These are phyloP conservation scores for Ceratobasidium sp. DNA, from an alignment of 1,284 basidiomycete species.

Conservation along the genomic window DNA sequence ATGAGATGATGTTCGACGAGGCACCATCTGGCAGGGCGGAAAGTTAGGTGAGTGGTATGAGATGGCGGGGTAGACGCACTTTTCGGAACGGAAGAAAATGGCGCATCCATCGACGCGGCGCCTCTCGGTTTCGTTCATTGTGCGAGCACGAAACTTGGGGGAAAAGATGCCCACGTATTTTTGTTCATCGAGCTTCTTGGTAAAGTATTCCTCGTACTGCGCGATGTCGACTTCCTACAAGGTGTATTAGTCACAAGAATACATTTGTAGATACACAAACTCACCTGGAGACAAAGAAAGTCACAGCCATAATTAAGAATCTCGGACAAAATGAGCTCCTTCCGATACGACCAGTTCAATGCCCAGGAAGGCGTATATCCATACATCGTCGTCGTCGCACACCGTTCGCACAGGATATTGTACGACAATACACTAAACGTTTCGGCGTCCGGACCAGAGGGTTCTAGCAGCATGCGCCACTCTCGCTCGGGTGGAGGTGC, in stretches of 20 bases:
- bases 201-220: conserved; percentile 95
- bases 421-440: conserved; percentile 88
- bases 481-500: conserved; percentile 84
- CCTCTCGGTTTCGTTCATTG: conserved; percentile 90
- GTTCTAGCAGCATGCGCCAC: conserved; percentile 79
- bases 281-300: conserved; percentile 87
- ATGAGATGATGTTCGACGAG: conserved; percentile 95
- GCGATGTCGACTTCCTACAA: conserved; percentile 87
- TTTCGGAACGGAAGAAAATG: conserved; percentile 92
- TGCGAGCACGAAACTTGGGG: conserved; percentile 95
- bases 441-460: conserved; percentile 68
- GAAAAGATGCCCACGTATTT: conserved; percentile 95
- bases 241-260: conserved; percentile 8
- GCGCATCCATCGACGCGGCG: conserved; percentile 96
- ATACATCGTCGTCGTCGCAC: conserved; percentile 91
- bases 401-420: conserved; percentile 95
- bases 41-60: background rate
- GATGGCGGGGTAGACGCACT: conserved; percentile 58
- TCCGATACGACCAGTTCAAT: conserved; percentile 93
- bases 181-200: conserved; percentile 77
- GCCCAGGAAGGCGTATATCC: conserved; percentile 99
- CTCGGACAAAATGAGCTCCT: conserved; percentile 90
- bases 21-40: conserved; percentile 72
- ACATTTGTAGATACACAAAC: conserved; percentile 34
- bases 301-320: conserved; percentile 87